Base-by-base conservation (phyloP, 192 early-diverging fungal genomes). In the Dimargaris verticillata region DNA sequence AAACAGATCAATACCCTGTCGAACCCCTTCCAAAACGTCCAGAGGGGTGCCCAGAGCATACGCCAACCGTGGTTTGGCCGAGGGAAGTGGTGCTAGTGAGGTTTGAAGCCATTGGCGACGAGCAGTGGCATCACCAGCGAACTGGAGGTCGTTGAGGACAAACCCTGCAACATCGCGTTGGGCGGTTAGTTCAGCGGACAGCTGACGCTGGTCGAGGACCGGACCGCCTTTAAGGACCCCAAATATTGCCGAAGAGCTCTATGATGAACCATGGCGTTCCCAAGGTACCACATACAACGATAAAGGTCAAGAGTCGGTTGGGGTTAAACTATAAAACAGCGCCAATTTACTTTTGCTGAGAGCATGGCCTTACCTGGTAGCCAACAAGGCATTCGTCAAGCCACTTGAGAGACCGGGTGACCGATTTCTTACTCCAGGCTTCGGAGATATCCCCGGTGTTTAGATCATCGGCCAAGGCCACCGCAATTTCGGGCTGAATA, bases 1-100 rank as follows among this genome's bases (percentile, higher is more conserved):
- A 67, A 89, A 86, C 52, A 89, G 57, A 62, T 89, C 87, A 22
- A 81, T 74, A 3, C 87, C 87, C 4, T 71, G 43, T 0, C 64
- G 53, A 46, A 83, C 68, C n/a, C 69, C 76, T 49, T 45, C 51
- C 44, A 83, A 60, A 26, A 83, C 69, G 22, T 17, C 15, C 13
- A 26, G 15, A 17, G 55, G 55, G 20, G 72, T 65, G 66, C 76
- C 79, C 77, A 67, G 14, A 28, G 73, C 74, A 57, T 83, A 81
- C 0, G 72, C 70, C 9, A 83, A 38, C 50, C 78, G 72, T 17
- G 79, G 81, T 53, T 83, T 83, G 38, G 73, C 69, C 0, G 45
- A 29, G 5, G 80, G 82, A 10, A 83, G 51, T 18, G 70, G 53
- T 2, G 70, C 63, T 5, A 80, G 9, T 1, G 82, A 83, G 5